Conservation (phyloP, 2,329 filamentous ascomycete species). For the Daldinia eschscholtzii region DNA sequence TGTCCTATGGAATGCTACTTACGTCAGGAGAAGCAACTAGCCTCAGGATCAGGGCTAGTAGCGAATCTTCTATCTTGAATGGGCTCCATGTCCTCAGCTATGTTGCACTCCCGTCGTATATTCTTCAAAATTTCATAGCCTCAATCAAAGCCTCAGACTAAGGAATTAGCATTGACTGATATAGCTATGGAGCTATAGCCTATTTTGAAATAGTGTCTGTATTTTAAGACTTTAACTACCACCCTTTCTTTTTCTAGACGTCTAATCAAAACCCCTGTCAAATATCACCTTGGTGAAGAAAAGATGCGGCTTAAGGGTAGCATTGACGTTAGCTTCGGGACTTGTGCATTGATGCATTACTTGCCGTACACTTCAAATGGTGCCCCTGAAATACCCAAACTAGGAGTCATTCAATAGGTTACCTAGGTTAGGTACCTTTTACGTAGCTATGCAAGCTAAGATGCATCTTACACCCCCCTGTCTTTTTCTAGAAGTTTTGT, state of each 20-base stretch:
- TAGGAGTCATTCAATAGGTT: background rate
- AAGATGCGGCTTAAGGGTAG: constrained; percentile 4
- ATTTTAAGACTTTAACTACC: background rate
- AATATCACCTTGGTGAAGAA: background rate
- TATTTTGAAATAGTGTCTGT: background rate
- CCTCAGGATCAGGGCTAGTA: background rate
- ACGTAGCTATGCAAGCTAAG: background rate
- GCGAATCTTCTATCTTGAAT: background rate
- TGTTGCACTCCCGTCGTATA: background rate
- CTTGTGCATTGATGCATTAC: background rate
- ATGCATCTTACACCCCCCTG: background rate
- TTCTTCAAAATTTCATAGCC: background rate
- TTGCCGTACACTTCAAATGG: background rate
- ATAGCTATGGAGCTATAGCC: constrained; percentile 2
- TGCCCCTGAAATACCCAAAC: background rate
- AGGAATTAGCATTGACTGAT: background rate
- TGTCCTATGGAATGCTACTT: background rate
- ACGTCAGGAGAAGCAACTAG: background rate
- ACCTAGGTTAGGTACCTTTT: too few species aligned
- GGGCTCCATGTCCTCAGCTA: background rate
- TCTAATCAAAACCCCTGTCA: background rate
- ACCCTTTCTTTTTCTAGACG: background rate
- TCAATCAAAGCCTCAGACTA: background rate
- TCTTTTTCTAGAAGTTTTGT: background rate
- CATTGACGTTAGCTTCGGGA: constrained; percentile 8